A percentile compares a stretch with the other conserved stretches of the same genome.
Conservation (phyloP, 139 green algal species). For the Pleodorina starrii region DNA sequence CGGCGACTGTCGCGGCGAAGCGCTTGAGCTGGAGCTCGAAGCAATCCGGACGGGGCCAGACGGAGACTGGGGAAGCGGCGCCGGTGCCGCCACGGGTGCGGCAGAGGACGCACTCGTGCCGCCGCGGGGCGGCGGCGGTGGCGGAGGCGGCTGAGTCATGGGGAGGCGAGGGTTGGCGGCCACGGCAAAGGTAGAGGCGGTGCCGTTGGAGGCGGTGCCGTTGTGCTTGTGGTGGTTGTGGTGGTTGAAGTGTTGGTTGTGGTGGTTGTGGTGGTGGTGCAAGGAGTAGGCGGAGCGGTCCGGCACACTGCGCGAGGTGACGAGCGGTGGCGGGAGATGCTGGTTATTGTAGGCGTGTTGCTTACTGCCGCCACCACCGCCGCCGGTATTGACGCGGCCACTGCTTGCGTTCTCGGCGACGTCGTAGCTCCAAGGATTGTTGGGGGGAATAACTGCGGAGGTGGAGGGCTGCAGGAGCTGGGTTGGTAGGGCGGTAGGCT, state of each 20-base stretch:
- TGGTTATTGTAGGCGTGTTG: background rate
- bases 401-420: background rate
- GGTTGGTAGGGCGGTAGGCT: constrained; percentile 42
- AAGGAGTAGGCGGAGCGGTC: constrained; percentile 25
- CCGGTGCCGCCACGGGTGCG: background rate
- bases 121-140: background rate
- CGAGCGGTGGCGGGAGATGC: background rate
- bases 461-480: constrained; percentile 41
- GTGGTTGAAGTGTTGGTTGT: background rate
- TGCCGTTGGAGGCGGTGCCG: background rate
- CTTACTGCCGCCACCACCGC: too few species aligned
- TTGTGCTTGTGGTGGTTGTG: background rate
- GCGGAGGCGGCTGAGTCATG: background rate
- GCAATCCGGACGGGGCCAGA: background rate
- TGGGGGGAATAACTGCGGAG: constrained; percentile 28
- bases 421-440: constrained; percentile 46
- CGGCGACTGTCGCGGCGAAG: constrained; percentile 15
- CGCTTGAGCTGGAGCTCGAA: background rate
- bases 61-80: background rate
- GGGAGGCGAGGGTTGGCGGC: background rate
- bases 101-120: background rate
- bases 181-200: background rate
- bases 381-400: background rate
- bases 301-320: constrained; percentile 1
- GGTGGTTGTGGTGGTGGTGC: background rate